Conservation (phyloP, 352 stramenopile genomes). For the Phytophthora multivora region DNA sequence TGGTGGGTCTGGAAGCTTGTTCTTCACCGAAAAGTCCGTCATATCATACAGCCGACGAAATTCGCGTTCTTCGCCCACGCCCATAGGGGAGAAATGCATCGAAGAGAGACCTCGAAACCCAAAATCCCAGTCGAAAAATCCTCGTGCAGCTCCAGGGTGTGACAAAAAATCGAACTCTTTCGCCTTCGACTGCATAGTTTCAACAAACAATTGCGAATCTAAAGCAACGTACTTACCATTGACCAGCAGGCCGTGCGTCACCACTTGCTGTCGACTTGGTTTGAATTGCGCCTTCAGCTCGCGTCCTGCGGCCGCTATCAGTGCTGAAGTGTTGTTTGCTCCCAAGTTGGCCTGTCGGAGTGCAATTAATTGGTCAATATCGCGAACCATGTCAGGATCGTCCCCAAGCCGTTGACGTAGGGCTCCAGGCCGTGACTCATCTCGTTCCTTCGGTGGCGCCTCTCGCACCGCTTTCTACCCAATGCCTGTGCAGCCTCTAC, state of each 20-base stretch:
- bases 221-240: conserved; percentile 14
- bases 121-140: conserved; percentile 19
- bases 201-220: conserved; percentile 3
- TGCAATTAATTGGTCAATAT: conserved; percentile 8
- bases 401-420: background rate
- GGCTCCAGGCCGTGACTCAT: background rate
- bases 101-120: conserved; percentile 8
- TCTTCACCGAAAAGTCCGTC: conserved; percentile 22
- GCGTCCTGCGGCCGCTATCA: background rate
- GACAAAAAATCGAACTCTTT: conserved; percentile 15
- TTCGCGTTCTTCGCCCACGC: conserved; percentile 1
- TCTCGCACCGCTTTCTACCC: background rate
- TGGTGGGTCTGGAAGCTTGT: background rate
- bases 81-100: conserved; percentile 5
- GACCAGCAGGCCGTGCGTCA: background rate
- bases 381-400: background rate
- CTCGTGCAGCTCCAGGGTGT: conserved; percentile 18
- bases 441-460: background rate
- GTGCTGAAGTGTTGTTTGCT: background rate
- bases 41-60: conserved; percentile 1
- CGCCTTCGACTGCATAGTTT: conserved; percentile 7
- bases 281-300: conserved; percentile 5
- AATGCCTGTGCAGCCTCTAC: background rate
- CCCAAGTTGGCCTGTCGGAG: background rate
- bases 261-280: conserved; percentile 3